Evolutionary conservation across 1,284 basidiomycete genomes (phyloP), one percentile per base, ranked within the genome.

Genomic region (Ustilago xerochloae): DNA sequence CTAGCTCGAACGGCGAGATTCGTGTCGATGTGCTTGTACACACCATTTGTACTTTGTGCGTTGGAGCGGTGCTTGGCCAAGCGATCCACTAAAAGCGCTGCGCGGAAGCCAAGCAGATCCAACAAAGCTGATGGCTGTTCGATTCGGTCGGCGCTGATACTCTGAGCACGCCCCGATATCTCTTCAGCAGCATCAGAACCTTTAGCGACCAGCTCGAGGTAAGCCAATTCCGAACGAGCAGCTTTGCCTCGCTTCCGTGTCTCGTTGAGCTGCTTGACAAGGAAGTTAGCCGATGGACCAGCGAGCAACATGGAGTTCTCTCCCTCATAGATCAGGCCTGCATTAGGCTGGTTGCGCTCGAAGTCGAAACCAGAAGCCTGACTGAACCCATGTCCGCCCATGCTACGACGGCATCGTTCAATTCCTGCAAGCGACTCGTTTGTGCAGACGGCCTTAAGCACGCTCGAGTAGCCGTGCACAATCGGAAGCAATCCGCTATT

Each of bases 291-390:
- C 5, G 66, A 72, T 1, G 78, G 78, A 5, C 76, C 76, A 6
- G 71, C 63, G 26, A 80, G 51, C 13, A 80, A 67, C 74, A 80
- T 78, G 39, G 78, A 69, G 35, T 78, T 80, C 18, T 80, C 78
- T 5, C 77, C 78, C 43, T 80, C 78, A 43, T 80, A 80, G 30
- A 75, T 80, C 20, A 80, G 55, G 12, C 74, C 74, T n/a, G 77
- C 77, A 18, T 68, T 73, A 28, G 78, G 78, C 60, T 80, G 78
- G 32, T 78, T 75, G 26, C 68, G 58, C 36, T 78, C 78, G 48
- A 78, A 76, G 54, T 80, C 78, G 24, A 80, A 70, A 16, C 78
- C 77, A 12, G 62, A 46, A 6, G 76, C 76, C 30, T 71, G 68
- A 32, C 60, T 64, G 58, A 74, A 80, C 13, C 78, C 78, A 32